Evolutionary conservation across 352 stramenopile genomes (phyloP).

Genomic region (Poterioochromonas sp.): DNA sequence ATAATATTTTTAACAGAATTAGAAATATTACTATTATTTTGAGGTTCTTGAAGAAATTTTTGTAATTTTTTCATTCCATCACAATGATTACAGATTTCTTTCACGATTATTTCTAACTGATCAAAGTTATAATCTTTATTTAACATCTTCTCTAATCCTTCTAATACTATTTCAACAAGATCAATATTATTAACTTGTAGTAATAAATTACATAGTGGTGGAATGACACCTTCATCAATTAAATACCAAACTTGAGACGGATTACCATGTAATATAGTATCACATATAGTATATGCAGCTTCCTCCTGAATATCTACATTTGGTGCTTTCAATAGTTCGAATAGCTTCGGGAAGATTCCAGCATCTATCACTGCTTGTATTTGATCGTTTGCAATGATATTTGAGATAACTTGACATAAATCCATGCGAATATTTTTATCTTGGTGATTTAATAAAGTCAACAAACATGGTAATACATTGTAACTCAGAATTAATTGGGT

Average conservation of each 20-base stretch:
- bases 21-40: no score
- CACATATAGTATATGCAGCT: constrained; percentile 90
- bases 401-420: constrained; percentile 97
- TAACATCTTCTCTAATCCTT: constrained; percentile 85
- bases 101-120: no score
- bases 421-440: constrained; percentile 98
- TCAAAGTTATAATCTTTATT: no score
- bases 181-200: constrained; percentile 48
- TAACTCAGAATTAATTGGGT: constrained; percentile 98
- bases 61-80: no score
- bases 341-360: constrained; percentile 91
- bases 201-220: constrained; percentile 86
- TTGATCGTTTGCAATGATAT: constrained; percentile 97
- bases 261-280: constrained; percentile 86
- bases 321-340: constrained; percentile 83
- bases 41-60: no score
- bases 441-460: constrained; percentile 72
- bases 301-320: constrained; percentile 96
- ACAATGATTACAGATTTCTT: no score
- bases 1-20: no score
- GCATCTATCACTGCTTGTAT: constrained; percentile 95
- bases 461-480: constrained; percentile 85
- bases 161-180: constrained; percentile 73
- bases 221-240: constrained; percentile 88
- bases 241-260: constrained; percentile 86